Evolutionary conservation across 768 basidiomycete species (phyloP), one percentile per base, ranked within the genome.

Genomic region (Leccinum obscurum): DNA sequence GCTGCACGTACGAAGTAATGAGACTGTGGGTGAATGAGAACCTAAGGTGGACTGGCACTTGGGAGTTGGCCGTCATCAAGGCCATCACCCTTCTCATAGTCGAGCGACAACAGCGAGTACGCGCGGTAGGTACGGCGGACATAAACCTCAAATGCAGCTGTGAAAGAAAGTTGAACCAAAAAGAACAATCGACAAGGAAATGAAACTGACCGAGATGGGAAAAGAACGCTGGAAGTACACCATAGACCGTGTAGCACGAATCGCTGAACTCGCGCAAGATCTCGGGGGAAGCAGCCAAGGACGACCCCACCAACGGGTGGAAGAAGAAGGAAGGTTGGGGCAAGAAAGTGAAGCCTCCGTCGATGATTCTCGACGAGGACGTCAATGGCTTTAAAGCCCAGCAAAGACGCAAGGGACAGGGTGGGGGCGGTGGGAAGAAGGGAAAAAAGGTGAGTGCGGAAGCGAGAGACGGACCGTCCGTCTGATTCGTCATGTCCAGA

Each of bases 221-320:
- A 85, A 98, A 98, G 82, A 99, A 99, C 6, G 92, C 83, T 4
- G 95, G 93, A 52, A 99, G 84, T 6, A 99, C 97, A 71, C 98
- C 97, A 75, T 89, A 99, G 15, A 98, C 95, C 14, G 93, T 95
- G 76, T 95, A 98, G 48, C 92, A 84, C 6, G 96, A 98, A 76
- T 98, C 97, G 62, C 90, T 93, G 28, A 99, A 84, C 76, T 99
- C 97, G 70, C 87, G 87, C 67, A 99, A 80, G 39, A 94, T 83
- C 62, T 98, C 95, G 3, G 85, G 79, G 20, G 92, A 90, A 9
- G 96, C 28, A 39, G 58, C 57, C 54, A 68, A 74, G 44, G 64
- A 70, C 6, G 68, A 72, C 50, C 63, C 73, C 15, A 61, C 68
- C 41, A 58, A 75, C 3, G 54, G 76, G n/a, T 75, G 79, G 64